These are phyloP conservation scores for Aspergillus mulundensis DNA, from an alignment of 495 filamentous ascomycete genomes.

Conservation along the genomic window DNA sequence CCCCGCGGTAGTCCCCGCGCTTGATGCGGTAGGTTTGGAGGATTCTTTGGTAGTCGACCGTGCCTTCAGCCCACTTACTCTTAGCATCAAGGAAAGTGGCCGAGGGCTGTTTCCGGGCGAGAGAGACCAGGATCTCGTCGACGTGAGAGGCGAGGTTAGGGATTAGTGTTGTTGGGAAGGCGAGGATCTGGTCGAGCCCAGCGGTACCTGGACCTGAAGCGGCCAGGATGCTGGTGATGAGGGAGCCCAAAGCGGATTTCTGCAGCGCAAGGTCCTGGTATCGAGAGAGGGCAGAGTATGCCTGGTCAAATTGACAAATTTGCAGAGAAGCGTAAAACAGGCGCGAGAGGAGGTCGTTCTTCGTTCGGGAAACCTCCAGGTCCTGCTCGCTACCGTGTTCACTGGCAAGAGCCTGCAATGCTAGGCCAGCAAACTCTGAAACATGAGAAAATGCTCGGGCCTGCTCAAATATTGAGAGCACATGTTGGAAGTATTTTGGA, in stretches of 20 bases:
- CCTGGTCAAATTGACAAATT: constrained; percentile 73
- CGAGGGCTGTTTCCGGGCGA: constrained; percentile 36
- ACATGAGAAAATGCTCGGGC: constrained; percentile 71
- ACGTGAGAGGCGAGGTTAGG: constrained; percentile 69
- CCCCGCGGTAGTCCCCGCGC: constrained; percentile 81
- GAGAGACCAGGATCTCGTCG: constrained; percentile 67
- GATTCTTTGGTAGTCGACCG: constrained; percentile 65
- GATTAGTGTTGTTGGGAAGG: constrained; percentile 60
- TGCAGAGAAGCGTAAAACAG: constrained; percentile 77
- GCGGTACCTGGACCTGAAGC: constrained; percentile 53
- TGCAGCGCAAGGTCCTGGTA: constrained; percentile 67
- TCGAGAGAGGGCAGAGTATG: constrained; percentile 70
- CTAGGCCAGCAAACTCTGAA: constrained; percentile 76
- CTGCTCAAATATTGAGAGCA: constrained; percentile 76
- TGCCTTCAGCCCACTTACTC: constrained; percentile 27
- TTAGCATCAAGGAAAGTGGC: constrained; percentile 34
- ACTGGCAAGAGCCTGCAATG: constrained; percentile 59
- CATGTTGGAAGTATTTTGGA: constrained; percentile 80
- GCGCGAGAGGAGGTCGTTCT: constrained; percentile 70
- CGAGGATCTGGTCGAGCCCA: constrained; percentile 58
- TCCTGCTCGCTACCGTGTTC: constrained; percentile 41
- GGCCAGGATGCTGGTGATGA: constrained; percentile 69
- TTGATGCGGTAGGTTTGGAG: constrained; percentile 86
- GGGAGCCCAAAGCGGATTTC: constrained; percentile 55
- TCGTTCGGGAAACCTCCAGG: constrained; percentile 29